Conservation (phyloP, 1,139 yeast species). For the Yamadazyma atlantica region DNA sequence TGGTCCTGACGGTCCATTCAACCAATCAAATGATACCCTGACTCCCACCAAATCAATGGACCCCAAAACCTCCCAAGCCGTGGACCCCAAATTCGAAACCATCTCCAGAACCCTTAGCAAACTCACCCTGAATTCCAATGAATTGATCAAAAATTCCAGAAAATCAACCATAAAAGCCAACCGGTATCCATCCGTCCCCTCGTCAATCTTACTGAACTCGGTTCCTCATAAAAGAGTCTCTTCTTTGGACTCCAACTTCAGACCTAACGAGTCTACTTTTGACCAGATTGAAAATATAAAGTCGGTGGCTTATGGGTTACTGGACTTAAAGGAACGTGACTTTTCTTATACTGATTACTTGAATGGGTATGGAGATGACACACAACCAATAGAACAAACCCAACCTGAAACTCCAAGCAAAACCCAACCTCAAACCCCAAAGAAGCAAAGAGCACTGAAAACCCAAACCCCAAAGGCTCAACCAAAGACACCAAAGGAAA, state of each 20-base stretch:
- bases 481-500: no score
- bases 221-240: slow-evolving; percentile 17
- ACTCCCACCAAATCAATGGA: neutral
- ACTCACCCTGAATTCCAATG: slow-evolving; percentile 16
- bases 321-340: slow-evolving; percentile 11
- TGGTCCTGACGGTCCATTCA: neutral
- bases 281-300: slow-evolving; percentile 5
- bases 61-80: neutral
- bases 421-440: no score
- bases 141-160: slow-evolving; percentile 31
- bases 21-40: no score
- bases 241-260: slow-evolving; percentile 29
- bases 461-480: no score
- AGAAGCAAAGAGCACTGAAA: no score
- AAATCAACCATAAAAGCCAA: slow-evolving; percentile 35
- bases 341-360: neutral
- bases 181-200: slow-evolving; percentile 40
- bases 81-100: neutral
- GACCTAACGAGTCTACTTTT: slow-evolving; percentile 16
- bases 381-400: no score
- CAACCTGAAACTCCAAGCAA: no score
- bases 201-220: slow-evolving; percentile 9
- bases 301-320: slow-evolving; percentile 15
- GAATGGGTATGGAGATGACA: no score
- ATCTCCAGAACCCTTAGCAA: slow-evolving; percentile 6